Conservation (phyloP, 345 rosid species). For the Corymbia maculata region DNA sequence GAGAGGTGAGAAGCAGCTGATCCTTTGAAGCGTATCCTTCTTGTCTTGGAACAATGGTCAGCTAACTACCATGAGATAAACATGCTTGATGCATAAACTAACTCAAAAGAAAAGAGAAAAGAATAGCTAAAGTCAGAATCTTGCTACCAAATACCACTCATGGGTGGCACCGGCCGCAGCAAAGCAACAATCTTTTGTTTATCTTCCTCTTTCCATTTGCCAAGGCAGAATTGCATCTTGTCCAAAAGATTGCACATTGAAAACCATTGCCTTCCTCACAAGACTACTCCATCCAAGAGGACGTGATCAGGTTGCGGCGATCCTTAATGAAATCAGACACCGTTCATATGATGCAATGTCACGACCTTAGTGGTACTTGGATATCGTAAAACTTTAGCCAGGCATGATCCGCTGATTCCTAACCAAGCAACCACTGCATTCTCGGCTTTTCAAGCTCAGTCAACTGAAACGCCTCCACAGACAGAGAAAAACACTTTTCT, state of each 20-base stretch:
- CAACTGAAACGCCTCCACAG: not conserved
- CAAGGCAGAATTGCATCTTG: not conserved
- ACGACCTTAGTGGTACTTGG: not conserved
- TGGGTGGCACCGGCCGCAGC: not conserved
- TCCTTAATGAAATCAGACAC: not conserved
- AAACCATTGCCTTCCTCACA: not conserved
- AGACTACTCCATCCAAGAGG: not conserved
- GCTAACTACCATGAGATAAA: not conserved
- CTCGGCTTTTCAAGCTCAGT: not conserved
- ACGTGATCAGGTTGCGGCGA: not conserved
- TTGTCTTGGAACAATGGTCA: not conserved
- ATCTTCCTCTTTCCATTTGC: not conserved
- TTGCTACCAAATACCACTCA: not conserved
- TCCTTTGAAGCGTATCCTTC: not conserved
- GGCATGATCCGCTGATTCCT: not conserved
- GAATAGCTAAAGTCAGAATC: not conserved
- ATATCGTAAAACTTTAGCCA: not conserved
- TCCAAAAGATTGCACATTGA: not conserved
- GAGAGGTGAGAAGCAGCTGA: not conserved
- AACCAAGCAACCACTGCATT: not conserved
- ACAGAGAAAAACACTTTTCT: not conserved
- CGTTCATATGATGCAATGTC: not conserved
- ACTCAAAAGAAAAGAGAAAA: not conserved
- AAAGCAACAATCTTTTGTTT: not conserved
- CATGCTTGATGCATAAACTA: not conserved